Evolutionary conservation across 1,284 basidiomycete genomes (phyloP), one percentile per base, ranked within the genome.

Genomic region (Pyrrhoderma lamaoense): DNA sequence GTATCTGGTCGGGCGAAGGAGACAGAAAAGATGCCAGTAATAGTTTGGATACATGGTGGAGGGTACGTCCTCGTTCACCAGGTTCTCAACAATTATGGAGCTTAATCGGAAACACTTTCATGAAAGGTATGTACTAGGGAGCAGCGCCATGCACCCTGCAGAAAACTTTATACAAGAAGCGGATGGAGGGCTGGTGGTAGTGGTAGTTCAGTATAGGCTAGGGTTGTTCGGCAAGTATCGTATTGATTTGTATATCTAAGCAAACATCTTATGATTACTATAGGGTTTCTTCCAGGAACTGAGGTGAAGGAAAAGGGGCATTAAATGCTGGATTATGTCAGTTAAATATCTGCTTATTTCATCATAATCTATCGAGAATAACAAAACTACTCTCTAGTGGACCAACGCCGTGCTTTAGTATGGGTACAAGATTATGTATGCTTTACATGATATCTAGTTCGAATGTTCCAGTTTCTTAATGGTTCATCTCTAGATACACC

Each of bases 41-140:
- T 70, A 8, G 58, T 69, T 13, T 69, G 59, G 61, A 67, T 69
- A 25, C 68, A 69, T 35, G 67, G 67, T 25, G 66, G 67, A 56
- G 64, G 62, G 63, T 64, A 47, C 51, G 54, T 42, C 8, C 18
- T 22, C n/a, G 35, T 16, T 11, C 35, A 37, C 9, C 9, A 37
- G 9, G 11, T 11, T 11, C 9, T 9, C 35, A 37, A 37, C n/a
- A n/a, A n/a, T n/a, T n/a, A n/a, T n/a, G n/a, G n/a, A n/a, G n/a
- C n/a, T n/a, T n/a, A n/a, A n/a, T n/a, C n/a, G n/a, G n/a, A n/a
- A n/a, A n/a, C n/a, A n/a, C n/a, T n/a, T n/a, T n/a, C n/a, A n/a
- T n/a, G n/a, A 31, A 22, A 46, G 42, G 23, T 52, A 50, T 36
- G 52, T 38, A 9, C 14, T 14, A 2, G 35, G 22, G 4, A 50